Evolutionary conservation across 2,329 filamentous ascomycete species (phyloP).

Genomic region (Scedosporium apiospermum): DNA sequence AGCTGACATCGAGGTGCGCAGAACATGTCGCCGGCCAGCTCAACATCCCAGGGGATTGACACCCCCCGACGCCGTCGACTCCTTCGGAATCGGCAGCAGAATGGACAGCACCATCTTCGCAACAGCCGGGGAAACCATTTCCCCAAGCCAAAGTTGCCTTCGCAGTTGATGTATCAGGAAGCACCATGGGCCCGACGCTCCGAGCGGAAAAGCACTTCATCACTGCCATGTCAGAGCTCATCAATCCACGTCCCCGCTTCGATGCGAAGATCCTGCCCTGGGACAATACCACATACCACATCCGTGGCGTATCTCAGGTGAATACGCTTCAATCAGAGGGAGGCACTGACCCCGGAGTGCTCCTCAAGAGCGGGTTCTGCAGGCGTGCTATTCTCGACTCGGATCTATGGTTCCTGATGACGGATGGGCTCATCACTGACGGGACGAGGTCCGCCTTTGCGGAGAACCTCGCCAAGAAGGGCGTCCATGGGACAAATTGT

Average conservation of each 20-base stretch:
- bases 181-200: neutral
- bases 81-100: neutral
- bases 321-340: neutral
- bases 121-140: neutral
- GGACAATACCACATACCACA: neutral
- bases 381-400: neutral
- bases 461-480: slow-evolving; percentile 5
- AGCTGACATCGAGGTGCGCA: too few species aligned
- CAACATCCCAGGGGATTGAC: neutral
- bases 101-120: neutral
- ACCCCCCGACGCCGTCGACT: neutral
- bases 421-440: slow-evolving; percentile 12
- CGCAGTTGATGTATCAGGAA: neutral
- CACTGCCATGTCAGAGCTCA: neutral
- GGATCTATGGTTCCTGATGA: slow-evolving; percentile 15
- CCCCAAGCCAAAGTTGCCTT: neutral
- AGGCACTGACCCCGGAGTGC: neutral
- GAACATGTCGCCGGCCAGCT: neutral
- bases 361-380: neutral
- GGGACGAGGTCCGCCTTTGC: slow-evolving; percentile 8
- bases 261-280: neutral
- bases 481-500: slow-evolving; percentile 14
- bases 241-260: neutral
- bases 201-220: neutral
- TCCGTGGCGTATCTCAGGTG: neutral